Evolutionary conservation across 2,329 filamentous ascomycete species (phyloP), one percentile per base, ranked within the genome.

Genomic region (Fusarium temperatum): DNA sequence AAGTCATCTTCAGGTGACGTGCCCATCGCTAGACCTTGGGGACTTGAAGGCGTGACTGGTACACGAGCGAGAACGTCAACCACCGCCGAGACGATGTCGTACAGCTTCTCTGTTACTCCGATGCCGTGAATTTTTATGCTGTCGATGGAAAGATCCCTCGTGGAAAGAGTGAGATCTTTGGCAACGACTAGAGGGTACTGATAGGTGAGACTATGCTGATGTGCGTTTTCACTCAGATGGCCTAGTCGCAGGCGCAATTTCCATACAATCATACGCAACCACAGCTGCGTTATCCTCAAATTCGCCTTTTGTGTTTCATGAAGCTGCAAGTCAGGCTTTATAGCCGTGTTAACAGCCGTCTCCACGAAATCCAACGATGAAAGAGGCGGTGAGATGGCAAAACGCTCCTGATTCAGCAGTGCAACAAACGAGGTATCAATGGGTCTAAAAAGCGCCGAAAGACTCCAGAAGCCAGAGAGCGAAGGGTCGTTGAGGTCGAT

Each of bases 101-200:
- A 86, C 0, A 86, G 70, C 68, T 86, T 86, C 63, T 86, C 85
- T 1, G 85, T 86, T n/a, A 86, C 70, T 0, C 85, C 85, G 15
- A 84, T 83, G 2, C 85, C 85, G 17, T 86, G 85, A 0, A 86
- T 81, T 26, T 78, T 80, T 61, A 86, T 82, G 50, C 82, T 83
- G 22, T 80, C 79, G 3, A 85, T 70, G 1, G 82, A 78, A 0
- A 86, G 75, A 32, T 84, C 81, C 5, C 81, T 73, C 0, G 82
- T 85, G 4, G 83, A 84, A 2, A 84, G 63, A 6, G 80, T 80
- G 11, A 85, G 74, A 6, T 85, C 82, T 54, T 81, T 83, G 17
- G 83, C 84, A 11, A 85, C 79, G 11, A 83, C 82, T 8, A 86
- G 77, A 9, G 84, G 84, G 57, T 85, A 85, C 41, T 80, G 83